Evolutionary conservation across 2,329 filamentous ascomycete species (phyloP), one percentile per base, ranked within the genome.

Genomic region (Madurella fahalii): DNA sequence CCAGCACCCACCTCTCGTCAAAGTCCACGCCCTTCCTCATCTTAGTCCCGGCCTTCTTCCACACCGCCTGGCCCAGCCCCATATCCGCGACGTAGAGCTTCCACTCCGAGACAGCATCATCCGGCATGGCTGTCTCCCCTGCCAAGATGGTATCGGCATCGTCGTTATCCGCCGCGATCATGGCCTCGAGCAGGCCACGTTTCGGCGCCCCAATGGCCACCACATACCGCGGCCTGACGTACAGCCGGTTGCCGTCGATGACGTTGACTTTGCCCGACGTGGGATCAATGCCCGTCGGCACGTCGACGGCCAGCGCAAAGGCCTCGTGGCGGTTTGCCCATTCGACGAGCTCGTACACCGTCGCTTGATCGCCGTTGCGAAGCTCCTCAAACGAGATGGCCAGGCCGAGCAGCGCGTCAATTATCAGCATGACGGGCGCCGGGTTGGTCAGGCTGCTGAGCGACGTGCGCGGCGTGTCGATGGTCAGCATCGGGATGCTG

Each of bases 291-390:
- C 94, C 94, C 0, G 89, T 93, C 0, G 94, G 94, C 5, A 95
- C 84, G 67, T 96, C 93, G n/a, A 99, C 83, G 0, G 91, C 89
- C 17, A 99, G 74, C 2, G 94, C 86, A 54, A 86, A 85, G 0
- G 90, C 85, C 60, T 91, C 89, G 67, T 86, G 89, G 60, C 91
- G 86, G 67, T 96, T 97, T 2, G 90, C 87, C 91, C 92, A 97
- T 59, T 91, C 87, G 65, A 96, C 94, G 66, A 96, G 82, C 66
- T 95, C 88, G 65, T 95, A 92, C 0, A 90, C 89, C 0, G 87
- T 87, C 3, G 86, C 85, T 68, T 95, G 90, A 61, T 95, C 89
- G 15, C 87, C 86, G 2, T 86, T 87, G 37, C 90, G 83, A 30
- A 97, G 77, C 63, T 95, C 90, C 62, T 96, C 91, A 65, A 96